Percentiles rank a stretch among this genome's conserved stretches.
Evolutionary conservation across 495 filamentous ascomycete species (phyloP).

Genomic region (Tuber brumale): DNA sequence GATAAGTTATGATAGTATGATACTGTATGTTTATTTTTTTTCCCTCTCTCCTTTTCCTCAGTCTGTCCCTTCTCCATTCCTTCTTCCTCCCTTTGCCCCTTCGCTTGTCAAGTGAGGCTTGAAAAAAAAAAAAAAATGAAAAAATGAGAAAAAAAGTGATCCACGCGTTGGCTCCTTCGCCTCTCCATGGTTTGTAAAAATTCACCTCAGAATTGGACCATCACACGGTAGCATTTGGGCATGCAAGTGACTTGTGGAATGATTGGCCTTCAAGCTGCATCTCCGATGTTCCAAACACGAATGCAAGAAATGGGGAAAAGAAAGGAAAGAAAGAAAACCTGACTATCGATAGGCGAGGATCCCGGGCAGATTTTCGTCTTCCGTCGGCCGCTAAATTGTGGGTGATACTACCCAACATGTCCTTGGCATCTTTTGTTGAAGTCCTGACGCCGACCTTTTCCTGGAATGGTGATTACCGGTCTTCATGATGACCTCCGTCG

Average conservation of each 20-base stretch:
- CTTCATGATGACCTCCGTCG: not conserved
- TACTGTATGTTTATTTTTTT: too few species aligned
- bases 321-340: not conserved
- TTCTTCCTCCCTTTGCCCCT: not conserved
- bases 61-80: not conserved
- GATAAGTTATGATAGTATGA: not conserved
- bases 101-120: not conserved
- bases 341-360: not conserved
- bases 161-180: not conserved
- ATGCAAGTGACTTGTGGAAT: not conserved
- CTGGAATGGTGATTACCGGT: not conserved
- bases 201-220: not conserved
- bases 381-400: not conserved
- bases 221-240: not conserved
- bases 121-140: not conserved
- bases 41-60: not conserved
- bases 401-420: not conserved
- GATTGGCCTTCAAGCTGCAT: not conserved
- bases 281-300: not conserved
- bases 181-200: not conserved
- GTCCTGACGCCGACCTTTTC: not conserved
- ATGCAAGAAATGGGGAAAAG: not conserved
- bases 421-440: not conserved
- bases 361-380: conserved; percentile 1
- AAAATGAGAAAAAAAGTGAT: not conserved